Evolutionary conservation across 768 basidiomycete genomes (phyloP).

Genomic region (Coprinopsis cinerea): DNA sequence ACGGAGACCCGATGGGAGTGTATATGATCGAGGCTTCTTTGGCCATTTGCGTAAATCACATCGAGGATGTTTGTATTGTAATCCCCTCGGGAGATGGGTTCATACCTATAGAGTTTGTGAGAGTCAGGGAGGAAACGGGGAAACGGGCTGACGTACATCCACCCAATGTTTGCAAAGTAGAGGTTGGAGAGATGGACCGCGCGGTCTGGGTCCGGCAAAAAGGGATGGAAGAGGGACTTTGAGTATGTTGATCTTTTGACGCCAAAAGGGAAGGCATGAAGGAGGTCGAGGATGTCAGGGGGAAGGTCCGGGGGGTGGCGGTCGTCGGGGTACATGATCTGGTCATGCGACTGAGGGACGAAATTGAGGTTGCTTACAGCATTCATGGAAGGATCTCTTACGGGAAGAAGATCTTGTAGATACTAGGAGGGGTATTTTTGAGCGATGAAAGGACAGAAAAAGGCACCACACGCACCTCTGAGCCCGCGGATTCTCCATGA

Average conservation of each 20-base stretch:
- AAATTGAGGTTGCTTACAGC: not conserved
- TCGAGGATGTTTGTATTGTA: conserved; percentile 34
- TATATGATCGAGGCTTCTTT: conserved; percentile 26
- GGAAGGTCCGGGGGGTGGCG: conserved; percentile 32
- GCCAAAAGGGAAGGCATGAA: conserved; percentile 46
- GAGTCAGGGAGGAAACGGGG: not conserved
- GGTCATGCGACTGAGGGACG: conserved; percentile 4
- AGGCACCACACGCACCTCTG: conserved; percentile 33
- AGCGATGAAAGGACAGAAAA: not conserved
- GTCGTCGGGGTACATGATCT: conserved; percentile 3
- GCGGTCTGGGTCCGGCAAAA: conserved; percentile 33
- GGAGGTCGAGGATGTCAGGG: conserved; percentile 36
- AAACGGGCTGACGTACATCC: conserved; percentile 33
- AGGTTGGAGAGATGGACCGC: conserved; percentile 35
- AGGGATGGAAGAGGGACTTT: conserved; percentile 32
- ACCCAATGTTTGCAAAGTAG: conserved; percentile 40
- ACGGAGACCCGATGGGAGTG: conserved; percentile 46
- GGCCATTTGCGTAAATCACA: conserved; percentile 35
- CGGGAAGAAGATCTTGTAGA: conserved; percentile 33
- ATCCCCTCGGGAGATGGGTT: conserved; percentile 38
- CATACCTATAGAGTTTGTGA: conserved; percentile 28
- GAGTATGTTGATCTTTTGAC: conserved; percentile 31
- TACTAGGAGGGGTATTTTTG: conserved; percentile 30
- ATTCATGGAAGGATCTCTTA: conserved; percentile 12
- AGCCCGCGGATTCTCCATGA: conserved; percentile 43